Evolutionary conservation across 495 filamentous ascomycete species (phyloP).

Genomic region (Xanthoparmelia taractica): DNA sequence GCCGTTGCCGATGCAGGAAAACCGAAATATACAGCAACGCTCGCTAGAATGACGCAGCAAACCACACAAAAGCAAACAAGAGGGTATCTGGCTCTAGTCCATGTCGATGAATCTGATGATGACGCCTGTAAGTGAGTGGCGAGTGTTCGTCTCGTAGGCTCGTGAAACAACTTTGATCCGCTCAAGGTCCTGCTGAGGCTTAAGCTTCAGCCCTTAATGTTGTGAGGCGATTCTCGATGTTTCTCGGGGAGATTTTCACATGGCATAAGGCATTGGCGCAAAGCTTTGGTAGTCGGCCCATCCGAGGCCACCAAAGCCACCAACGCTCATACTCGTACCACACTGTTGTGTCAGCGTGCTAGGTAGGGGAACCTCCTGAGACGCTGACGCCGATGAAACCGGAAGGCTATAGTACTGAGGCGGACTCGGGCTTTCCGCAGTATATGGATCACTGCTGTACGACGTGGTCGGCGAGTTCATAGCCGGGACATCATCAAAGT

Average conservation of each 20-base stretch:
- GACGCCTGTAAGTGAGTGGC: conserved; percentile 6
- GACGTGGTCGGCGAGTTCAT: conserved; percentile 53
- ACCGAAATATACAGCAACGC: conserved; percentile 29
- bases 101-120: conserved; percentile 20
- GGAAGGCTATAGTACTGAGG: conserved; percentile 60
- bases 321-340: conserved; percentile 60
- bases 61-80: conserved; percentile 26
- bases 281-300: conserved; percentile 63
- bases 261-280: conserved; percentile 49
- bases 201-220: conserved; percentile 45
- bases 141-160: conserved; percentile 13
- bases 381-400: conserved; percentile 51
- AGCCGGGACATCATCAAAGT: conserved; percentile 13
- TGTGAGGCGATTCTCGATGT: conserved; percentile 23
- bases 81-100: conserved; percentile 40
- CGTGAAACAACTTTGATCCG: conserved; percentile 17
- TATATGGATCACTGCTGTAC: conserved; percentile 72
- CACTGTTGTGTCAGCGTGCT: conserved; percentile 82
- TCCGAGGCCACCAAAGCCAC: conserved; percentile 52
- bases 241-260: conserved; percentile 15
- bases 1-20: conserved; percentile 40
- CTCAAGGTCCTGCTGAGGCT: conserved; percentile 16
- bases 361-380: conserved; percentile 67
- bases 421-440: conserved; percentile 61
- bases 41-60: conserved; percentile 37